Conservation (phyloP, 1,284 basidiomycete genomes). For the Rhodotorula sp. region DNA sequence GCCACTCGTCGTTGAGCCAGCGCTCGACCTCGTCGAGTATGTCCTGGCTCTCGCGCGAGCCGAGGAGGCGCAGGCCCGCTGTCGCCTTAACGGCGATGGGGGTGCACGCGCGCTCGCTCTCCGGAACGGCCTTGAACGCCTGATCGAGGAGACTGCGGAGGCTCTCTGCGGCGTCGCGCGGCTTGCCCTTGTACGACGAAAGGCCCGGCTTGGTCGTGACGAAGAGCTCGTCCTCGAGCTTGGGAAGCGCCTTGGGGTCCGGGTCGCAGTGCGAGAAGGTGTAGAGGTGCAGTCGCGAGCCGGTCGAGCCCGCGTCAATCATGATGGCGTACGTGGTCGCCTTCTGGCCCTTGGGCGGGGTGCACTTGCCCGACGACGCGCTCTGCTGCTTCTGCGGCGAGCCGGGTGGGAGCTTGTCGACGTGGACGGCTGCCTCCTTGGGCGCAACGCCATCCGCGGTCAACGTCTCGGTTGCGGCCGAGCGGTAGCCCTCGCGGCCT, state of each 20-base stretch:
- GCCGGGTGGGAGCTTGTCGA: slow-evolving; percentile 28
- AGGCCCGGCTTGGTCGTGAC: slow-evolving; percentile 79
- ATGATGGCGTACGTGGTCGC: slow-evolving; percentile 73
- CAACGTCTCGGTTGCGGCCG: neutral
- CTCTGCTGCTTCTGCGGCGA: slow-evolving; percentile 35
- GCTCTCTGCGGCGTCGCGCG: slow-evolving; percentile 71
- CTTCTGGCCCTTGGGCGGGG: slow-evolving; percentile 37
- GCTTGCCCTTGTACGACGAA: slow-evolving; percentile 63
- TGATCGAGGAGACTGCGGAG: slow-evolving; percentile 79
- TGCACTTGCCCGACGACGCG: slow-evolving; percentile 26
- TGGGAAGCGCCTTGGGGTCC: slow-evolving; percentile 61
- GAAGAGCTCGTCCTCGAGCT: slow-evolving; percentile 93
- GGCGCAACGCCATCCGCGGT: slow-evolving; percentile 2
- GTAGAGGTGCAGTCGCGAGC: slow-evolving; percentile 96
- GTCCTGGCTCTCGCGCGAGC: slow-evolving; percentile 64
- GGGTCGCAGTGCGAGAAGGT: slow-evolving; percentile 85
- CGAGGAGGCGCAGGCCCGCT: slow-evolving; percentile 81
- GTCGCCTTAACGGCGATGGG: slow-evolving; percentile 94
- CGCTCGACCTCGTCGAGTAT: slow-evolving; percentile 77
- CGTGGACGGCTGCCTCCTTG: slow-evolving; percentile 17
- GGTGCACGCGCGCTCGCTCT: slow-evolving; percentile 68
- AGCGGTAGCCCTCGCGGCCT: slow-evolving; percentile 9
- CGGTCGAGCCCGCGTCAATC: slow-evolving; percentile 97
- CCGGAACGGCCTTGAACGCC: slow-evolving; percentile 76
- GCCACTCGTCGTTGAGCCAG: slow-evolving; percentile 67